Conservation (phyloP, 2,329 filamentous ascomycete genomes). For the Botrytis byssoidea region DNA sequence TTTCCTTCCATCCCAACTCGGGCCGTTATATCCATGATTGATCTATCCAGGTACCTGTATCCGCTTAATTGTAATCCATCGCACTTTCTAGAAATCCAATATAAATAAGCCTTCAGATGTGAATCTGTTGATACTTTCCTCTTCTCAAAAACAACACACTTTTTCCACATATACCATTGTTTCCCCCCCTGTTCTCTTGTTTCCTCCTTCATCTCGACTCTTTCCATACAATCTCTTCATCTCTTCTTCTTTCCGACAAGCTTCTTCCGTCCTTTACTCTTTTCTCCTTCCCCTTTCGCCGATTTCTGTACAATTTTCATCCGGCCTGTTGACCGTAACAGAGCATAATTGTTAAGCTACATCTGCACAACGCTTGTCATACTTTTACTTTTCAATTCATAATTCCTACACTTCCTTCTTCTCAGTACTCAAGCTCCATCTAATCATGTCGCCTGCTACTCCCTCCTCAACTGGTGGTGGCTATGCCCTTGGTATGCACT, state of each 20-base stretch:
- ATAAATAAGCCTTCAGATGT: not conserved
- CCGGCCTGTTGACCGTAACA: not conserved
- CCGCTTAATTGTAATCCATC: not conserved
- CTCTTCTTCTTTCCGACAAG: not conserved
- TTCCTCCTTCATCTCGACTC: not conserved
- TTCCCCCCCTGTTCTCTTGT: not conserved
- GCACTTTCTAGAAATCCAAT: constrained; percentile 3
- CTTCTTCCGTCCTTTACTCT: not conserved
- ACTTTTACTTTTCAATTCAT: not conserved
- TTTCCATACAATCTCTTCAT: not conserved
- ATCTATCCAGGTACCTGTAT: not conserved
- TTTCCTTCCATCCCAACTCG: not conserved
- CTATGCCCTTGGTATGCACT: constrained; percentile 4
- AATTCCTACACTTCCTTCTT: not conserved
- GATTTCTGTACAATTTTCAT: not conserved
- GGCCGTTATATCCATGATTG: not conserved
- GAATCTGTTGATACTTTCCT: constrained; percentile 5
- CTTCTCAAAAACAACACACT: constrained; percentile 7
- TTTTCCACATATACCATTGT: constrained; percentile 3
- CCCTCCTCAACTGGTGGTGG: constrained; percentile 9
- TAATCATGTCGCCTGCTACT: constrained; percentile 20
- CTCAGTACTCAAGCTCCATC: not conserved
- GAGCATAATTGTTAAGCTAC: not conserved
- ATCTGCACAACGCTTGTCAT: not conserved
- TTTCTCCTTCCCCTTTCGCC: not conserved